Conservation (phyloP, 768 basidiomycete species). For the Cyclocybe cylindracea region DNA sequence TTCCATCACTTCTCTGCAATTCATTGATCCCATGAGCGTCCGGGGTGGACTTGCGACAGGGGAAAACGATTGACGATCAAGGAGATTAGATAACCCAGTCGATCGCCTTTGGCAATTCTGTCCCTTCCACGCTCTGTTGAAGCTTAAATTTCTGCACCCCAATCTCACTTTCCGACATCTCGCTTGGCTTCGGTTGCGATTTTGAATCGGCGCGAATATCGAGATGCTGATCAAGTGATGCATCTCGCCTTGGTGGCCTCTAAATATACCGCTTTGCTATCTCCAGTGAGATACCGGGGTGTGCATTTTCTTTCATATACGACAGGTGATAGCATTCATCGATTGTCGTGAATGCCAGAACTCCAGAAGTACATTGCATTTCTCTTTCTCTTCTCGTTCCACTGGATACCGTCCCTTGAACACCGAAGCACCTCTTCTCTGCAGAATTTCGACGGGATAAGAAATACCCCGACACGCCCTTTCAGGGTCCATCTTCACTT, state of each 20-base stretch:
- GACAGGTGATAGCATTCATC: no score
- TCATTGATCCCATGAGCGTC: not conserved
- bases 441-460: no score
- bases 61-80: conserved; percentile 6
- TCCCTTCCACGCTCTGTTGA: not conserved
- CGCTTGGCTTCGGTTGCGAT: not conserved
- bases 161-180: not conserved
- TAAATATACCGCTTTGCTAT: not conserved
- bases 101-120: conserved; percentile 4
- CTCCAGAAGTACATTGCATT: no score
- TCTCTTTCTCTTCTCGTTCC: no score
- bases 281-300: no score
- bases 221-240: not conserved
- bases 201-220: not conserved
- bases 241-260: not conserved
- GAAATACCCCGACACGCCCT: no score
- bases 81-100: conserved; percentile 10
- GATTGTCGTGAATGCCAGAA: no score
- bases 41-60: conserved; percentile 6
- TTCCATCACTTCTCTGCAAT: conserved; percentile 6
- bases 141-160: conserved; percentile 3
- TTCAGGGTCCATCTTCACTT: no score
- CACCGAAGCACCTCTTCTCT: no score
- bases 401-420: no score
- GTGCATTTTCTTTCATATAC: no score